Evolutionary conservation across 768 basidiomycete species (phyloP).

Genomic region (Termitomyces sp.): DNA sequence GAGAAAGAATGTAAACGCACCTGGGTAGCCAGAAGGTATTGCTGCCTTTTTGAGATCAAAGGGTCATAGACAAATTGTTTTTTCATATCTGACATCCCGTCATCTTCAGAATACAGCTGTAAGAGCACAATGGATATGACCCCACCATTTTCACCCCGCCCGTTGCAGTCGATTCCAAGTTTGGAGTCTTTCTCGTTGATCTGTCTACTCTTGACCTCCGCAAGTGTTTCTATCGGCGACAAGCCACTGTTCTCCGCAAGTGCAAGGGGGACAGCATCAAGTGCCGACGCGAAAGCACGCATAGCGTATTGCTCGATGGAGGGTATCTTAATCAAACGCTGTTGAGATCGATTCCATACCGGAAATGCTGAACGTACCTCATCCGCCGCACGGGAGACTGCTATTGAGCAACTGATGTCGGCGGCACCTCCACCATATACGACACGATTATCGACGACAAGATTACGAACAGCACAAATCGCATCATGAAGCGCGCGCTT

Average conservation of each 20-base stretch:
- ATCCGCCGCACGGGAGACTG: conserved; percentile 92
- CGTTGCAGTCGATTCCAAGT: conserved; percentile 92
- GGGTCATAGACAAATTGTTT: conserved; percentile 97
- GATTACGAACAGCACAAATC: conserved; percentile 93
- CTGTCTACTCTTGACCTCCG: conserved; percentile 92
- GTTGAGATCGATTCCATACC: not conserved
- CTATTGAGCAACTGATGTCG: conserved; percentile 92
- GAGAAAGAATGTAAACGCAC: conserved; percentile 33
- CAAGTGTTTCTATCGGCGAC: conserved; percentile 94
- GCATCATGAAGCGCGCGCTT: conserved; percentile 98
- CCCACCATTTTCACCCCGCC: conserved; percentile 82
- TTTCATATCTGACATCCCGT: conserved; percentile 78
- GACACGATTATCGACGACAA: conserved; percentile 92
- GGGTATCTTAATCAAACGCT: conserved; percentile 59
- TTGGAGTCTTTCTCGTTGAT: conserved; percentile 80
- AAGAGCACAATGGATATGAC: conserved; percentile 2
- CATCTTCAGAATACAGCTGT: not conserved
- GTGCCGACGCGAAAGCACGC: conserved; percentile 95
- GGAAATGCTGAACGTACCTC: conserved; percentile 49
- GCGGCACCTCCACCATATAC: conserved; percentile 99
- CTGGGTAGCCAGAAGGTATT: conserved; percentile 96
- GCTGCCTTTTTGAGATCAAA: conserved; percentile 94
- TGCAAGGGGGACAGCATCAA: conserved; percentile 94
- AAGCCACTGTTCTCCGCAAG: conserved; percentile 97
- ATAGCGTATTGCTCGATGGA: conserved; percentile 99